These are phyloP conservation scores for Lyophyllum decastes DNA, from an alignment of 768 basidiomycete genomes.

Conservation along the genomic window DNA sequence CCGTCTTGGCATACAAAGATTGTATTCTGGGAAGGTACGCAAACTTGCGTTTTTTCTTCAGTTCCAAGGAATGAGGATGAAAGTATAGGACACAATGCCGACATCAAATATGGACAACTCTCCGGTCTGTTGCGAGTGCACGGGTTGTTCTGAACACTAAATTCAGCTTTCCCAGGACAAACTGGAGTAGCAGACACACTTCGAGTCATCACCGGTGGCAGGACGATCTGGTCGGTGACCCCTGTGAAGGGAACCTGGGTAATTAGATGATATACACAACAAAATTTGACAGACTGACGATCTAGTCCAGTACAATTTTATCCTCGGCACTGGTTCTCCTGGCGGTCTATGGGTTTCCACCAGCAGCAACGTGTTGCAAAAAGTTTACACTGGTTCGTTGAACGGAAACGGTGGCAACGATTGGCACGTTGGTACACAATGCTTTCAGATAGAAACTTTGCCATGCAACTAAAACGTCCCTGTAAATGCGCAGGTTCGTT, in stretches of 20 bases:
- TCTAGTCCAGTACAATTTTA: background rate
- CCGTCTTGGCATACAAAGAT: background rate
- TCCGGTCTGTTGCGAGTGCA: background rate
- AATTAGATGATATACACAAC: background rate
- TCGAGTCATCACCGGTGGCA: slow-evolving; percentile 7
- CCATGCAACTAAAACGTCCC: background rate
- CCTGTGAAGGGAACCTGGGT: slow-evolving; percentile 8
- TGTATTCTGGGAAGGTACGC: slow-evolving; percentile 1
- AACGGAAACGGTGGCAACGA: background rate
- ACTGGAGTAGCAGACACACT: background rate
- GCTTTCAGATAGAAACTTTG: background rate
- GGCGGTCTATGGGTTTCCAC: slow-evolving; percentile 7
- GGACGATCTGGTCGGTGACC: slow-evolving; percentile 1
- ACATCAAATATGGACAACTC: slow-evolving; percentile 6
- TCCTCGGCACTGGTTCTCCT: slow-evolving; percentile 4
- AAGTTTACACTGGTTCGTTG: slow-evolving; percentile 3
- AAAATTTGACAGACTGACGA: background rate
- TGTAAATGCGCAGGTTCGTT: background rate
- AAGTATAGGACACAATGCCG: slow-evolving; percentile 1
- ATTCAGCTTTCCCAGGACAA: background rate
- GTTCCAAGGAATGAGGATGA: background rate
- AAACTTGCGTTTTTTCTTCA: background rate
- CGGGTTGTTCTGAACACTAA: background rate
- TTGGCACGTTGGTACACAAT: background rate
- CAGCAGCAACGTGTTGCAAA: slow-evolving; percentile 1